phyloP scores from a whole-genome alignment of 2,329 filamentous ascomycete species.

The Proliferodiscus dingleyae region DNA sequence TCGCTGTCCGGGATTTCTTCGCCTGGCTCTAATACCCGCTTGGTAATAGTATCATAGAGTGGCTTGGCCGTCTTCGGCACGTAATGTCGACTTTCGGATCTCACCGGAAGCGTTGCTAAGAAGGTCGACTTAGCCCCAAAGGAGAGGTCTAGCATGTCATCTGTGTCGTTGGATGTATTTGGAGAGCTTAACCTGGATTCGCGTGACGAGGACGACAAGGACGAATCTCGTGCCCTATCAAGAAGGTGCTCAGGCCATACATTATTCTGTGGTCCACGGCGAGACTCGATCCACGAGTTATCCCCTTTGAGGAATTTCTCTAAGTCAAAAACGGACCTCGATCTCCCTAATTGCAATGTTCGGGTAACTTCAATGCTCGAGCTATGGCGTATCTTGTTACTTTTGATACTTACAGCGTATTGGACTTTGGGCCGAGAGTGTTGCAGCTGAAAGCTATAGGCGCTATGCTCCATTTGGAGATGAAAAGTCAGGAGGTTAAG shows the following conservation, averaged over 20 bases:
- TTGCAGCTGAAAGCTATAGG: constrained; percentile 24
- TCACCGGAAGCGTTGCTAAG: not conserved
- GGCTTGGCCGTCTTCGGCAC: constrained; percentile 20
- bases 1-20: constrained; percentile 27
- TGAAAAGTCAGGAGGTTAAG: constrained; percentile 24
- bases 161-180: constrained; percentile 20
- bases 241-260: constrained; percentile 14
- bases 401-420: constrained; percentile 32
- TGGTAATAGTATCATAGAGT: constrained; percentile 27
- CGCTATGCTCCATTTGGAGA: constrained; percentile 21
- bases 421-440: constrained; percentile 36
- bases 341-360: constrained; percentile 40
- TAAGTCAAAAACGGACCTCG: constrained; percentile 42
- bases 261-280: constrained; percentile 38
- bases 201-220: constrained; percentile 22
- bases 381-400: constrained; percentile 13
- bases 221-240: constrained; percentile 13
- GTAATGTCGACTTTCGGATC: constrained; percentile 7
- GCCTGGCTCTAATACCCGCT: constrained; percentile 22
- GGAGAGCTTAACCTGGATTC: constrained; percentile 26
- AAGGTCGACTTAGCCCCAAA: not conserved
- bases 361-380: constrained; percentile 28
- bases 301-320: constrained; percentile 42
- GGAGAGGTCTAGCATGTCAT: constrained; percentile 14
- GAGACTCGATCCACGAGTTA: constrained; percentile 40